phyloP scores from a whole-genome alignment of 2,329 filamentous ascomycete species.

The Fusarium veterinarium region DNA sequence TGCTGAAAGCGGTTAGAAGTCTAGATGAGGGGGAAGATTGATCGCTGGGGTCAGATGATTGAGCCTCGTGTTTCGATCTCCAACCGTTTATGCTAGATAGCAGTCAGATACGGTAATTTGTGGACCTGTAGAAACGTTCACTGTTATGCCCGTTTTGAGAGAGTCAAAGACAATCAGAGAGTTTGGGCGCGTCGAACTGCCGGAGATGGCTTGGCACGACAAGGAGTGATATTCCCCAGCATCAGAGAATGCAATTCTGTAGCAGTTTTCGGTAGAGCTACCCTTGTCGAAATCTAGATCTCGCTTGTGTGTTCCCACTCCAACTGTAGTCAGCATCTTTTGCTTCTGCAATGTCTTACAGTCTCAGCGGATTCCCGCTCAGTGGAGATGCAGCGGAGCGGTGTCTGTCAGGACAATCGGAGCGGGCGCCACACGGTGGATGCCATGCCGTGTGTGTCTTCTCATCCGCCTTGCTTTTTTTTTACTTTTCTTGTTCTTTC shows the following conservation, averaged over 20 bases:
- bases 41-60: conserved; percentile 15
- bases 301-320: background rate
- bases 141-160: conserved; percentile 29
- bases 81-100: conserved; percentile 6
- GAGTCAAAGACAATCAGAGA: background rate
- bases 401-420: conserved; percentile 24
- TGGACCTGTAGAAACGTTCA: conserved; percentile 6
- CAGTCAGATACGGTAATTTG: conserved; percentile 21
- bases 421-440: conserved; percentile 17
- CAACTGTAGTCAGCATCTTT: background rate
- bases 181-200: conserved; percentile 13
- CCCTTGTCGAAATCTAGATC: background rate
- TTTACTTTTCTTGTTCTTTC: background rate
- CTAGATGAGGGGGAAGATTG: background rate
- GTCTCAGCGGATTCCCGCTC: conserved; percentile 13
- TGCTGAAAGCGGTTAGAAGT: conserved; percentile 28
- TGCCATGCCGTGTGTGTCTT: background rate
- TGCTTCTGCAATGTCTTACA: conserved; percentile 5
- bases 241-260: conserved; percentile 22
- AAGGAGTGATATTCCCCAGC: background rate
- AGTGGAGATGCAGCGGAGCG: conserved; percentile 34
- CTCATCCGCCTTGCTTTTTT: background rate
- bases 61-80: background rate
- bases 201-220: conserved; percentile 10
- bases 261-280: conserved; percentile 11